Conservation (phyloP, 306 rosid genomes). For the Glycine latifolia region DNA sequence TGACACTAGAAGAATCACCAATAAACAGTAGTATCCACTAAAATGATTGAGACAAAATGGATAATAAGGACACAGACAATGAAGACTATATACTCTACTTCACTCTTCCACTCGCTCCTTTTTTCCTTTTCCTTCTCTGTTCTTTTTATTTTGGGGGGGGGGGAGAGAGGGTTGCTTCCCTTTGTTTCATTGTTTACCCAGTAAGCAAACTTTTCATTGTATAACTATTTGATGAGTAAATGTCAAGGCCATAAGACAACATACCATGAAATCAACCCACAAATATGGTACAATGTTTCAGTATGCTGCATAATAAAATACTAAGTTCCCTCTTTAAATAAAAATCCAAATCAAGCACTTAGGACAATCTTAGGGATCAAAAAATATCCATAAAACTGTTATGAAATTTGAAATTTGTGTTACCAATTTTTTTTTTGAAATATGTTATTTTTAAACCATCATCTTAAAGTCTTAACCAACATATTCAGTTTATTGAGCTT, state of each 20-base stretch:
- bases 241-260: conserved; percentile 22
- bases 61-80: not conserved
- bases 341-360: conserved; percentile 28
- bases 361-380: conserved; percentile 8
- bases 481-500: not conserved
- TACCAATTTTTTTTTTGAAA: not conserved
- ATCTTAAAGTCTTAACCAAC: no score
- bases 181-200: conserved; percentile 3
- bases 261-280: conserved; percentile 21
- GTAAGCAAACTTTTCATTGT: not conserved
- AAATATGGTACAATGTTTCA: conserved; percentile 36
- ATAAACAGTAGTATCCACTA: conserved; percentile 5
- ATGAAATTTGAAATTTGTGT: not conserved
- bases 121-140: not conserved
- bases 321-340: not conserved
- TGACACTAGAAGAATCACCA: conserved; percentile 9
- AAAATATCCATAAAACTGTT: conserved; percentile 19
- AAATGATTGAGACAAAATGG: conserved; percentile 1
- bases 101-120: not conserved
- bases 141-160: not conserved
- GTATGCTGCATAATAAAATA: conserved; percentile 8
- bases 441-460: not conserved
- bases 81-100: not conserved
- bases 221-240: conserved; percentile 7
- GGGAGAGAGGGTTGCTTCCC: not conserved